A percentile compares a stretch with the other conserved stretches of the same genome.
Conservation (phyloP, 1,284 basidiomycete genomes). For the Afroboletus lepidellus region DNA sequence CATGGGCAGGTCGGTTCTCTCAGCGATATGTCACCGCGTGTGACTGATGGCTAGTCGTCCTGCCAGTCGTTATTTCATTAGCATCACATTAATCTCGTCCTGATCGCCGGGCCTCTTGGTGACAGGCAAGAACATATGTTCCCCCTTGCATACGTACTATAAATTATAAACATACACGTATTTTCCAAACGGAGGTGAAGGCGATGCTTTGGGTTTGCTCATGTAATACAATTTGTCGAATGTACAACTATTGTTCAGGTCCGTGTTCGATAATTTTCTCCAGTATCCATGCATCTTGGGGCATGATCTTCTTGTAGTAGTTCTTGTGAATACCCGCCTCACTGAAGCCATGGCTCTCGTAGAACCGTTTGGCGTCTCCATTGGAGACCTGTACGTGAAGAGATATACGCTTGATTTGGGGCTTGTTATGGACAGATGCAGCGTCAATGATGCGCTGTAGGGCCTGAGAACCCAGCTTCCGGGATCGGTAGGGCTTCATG, state of each 20-base stretch:
- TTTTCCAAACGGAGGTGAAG: constrained; percentile 11
- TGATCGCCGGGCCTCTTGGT: constrained; percentile 15
- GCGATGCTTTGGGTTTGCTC: constrained; percentile 12
- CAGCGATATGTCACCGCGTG: constrained; percentile 9
- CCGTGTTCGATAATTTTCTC: constrained; percentile 43
- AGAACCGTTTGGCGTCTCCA: constrained; percentile 67
- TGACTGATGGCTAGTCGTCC: constrained; percentile 18
- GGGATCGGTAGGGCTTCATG: constrained; percentile 72
- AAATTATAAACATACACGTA: constrained; percentile 31
- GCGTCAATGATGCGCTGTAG: constrained; percentile 63
- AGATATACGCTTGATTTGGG: constrained; percentile 66
- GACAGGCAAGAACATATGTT: constrained; percentile 16
- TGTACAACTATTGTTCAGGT: constrained; percentile 26
- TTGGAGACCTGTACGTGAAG: constrained; percentile 81
- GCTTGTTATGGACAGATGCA: constrained; percentile 54
- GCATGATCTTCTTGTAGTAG: constrained; percentile 82
- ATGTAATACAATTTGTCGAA: constrained; percentile 26
- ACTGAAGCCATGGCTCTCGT: constrained; percentile 74
- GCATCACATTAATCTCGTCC: constrained; percentile 27
- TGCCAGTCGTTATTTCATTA: constrained; percentile 21
- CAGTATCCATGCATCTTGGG: constrained; percentile 77
- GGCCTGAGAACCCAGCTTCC: constrained; percentile 66
- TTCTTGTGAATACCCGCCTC: constrained; percentile 60
- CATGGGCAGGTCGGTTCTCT: constrained; percentile 18
- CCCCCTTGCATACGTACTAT: constrained; percentile 29